Conservation (phyloP, 352 stramenopile species). For the Halophytophthora polymorphica region DNA sequence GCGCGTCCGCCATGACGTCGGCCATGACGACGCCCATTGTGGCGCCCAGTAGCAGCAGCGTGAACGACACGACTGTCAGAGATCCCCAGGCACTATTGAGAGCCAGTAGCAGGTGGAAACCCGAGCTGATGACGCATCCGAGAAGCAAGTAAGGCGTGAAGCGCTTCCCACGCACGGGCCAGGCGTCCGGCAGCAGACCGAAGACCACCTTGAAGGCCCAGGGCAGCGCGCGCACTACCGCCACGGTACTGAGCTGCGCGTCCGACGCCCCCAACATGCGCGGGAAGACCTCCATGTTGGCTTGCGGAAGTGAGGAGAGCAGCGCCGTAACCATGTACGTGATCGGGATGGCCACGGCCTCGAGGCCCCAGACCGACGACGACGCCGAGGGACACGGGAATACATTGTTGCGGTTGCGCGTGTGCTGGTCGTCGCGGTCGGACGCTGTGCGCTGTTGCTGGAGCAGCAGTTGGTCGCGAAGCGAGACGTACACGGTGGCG, state of each 20-base stretch:
- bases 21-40: constrained; percentile 79
- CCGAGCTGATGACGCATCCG: constrained; percentile 50
- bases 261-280: constrained; percentile 55
- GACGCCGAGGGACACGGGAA: constrained; percentile 18
- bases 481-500: constrained; percentile 23
- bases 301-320: constrained; percentile 60
- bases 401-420: constrained; percentile 20
- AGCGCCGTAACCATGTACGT: constrained; percentile 79
- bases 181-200: constrained; percentile 62
- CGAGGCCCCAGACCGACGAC: constrained; percentile 46
- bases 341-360: constrained; percentile 64
- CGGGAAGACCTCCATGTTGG: constrained; percentile 77
- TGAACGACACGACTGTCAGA: constrained; percentile 59
- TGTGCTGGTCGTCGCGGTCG: constrained; percentile 10
- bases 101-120: constrained; percentile 54
- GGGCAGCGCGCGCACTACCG: constrained; percentile 61
- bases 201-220: constrained; percentile 84
- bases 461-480: constrained; percentile 7
- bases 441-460: no score
- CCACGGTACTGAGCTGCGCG: constrained; percentile 68
- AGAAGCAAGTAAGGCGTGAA: constrained; percentile 81
- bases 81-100: constrained; percentile 25
- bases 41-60: constrained; percentile 59
- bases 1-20: constrained; percentile 78
- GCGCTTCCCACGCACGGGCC: constrained; percentile 46